phyloP scores from a whole-genome alignment of 2,329 filamentous ascomycete species.

The Grosmannia huntii region DNA sequence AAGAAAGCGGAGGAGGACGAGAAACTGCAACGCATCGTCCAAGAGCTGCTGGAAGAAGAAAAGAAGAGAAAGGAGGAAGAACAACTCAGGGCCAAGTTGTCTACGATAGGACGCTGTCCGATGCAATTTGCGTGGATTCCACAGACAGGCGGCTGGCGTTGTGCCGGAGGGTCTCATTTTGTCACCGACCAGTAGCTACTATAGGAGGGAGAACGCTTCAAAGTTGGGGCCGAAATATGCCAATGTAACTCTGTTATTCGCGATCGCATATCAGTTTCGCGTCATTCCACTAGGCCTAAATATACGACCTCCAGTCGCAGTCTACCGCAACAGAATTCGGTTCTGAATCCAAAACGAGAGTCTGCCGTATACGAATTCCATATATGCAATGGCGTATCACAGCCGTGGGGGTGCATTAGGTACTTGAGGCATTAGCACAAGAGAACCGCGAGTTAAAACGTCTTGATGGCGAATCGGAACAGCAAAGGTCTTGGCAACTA shows the following conservation, averaged over 20 bases:
- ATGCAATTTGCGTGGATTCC: not conserved
- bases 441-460: not conserved
- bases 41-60: conserved; percentile 22
- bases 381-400: not conserved
- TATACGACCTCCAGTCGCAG: not conserved
- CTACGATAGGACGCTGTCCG: not conserved
- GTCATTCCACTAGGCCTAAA: not conserved
- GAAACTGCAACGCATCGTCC: conserved; percentile 17
- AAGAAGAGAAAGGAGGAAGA: not conserved
- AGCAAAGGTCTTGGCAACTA: not conserved
- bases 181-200: not conserved
- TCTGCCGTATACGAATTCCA: not conserved
- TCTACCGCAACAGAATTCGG: not conserved
- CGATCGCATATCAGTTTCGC: too few species aligned
- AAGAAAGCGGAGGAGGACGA: conserved; percentile 6
- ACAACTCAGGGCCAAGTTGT: not conserved
- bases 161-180: not conserved
- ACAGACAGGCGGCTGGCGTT: not conserved
- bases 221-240: too few species aligned
- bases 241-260: too few species aligned
- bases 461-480: too few species aligned
- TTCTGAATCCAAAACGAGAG: not conserved
- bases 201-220: not conserved
- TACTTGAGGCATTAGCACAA: not conserved
- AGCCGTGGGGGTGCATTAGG: not conserved